Base-by-base conservation (phyloP, 805 yeast genomes). In the Wickerhamiella parazyma region DNA sequence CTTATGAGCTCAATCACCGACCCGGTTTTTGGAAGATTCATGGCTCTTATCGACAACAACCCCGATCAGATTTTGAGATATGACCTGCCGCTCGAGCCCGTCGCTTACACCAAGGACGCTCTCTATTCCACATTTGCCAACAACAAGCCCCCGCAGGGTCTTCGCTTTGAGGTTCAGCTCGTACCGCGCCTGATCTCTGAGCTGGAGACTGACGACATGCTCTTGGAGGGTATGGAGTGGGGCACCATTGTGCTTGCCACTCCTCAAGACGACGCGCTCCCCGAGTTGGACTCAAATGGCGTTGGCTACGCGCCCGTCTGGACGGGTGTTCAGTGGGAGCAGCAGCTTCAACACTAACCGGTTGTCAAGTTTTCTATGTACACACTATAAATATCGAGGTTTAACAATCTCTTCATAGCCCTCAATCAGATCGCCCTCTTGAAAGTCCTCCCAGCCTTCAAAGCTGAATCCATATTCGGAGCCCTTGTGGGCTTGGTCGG, bases 181-280 rank as follows among this genome's bases (percentile, higher is more conserved):
- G 89, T 89, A 96, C 98, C 98, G 2, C 84, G 84, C 58, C 75
- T 86, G 42, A 89, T 91, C 42, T 67, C 83, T 41, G 89, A 84
- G 54, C 67, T 91, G 36, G 96, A 89, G 57, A 55, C 59, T 12
- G 64, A 59, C 40, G 63, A 52, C 55, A 59, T 45, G 53, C 64
- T 81, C 2, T 53, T 71, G 35, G 75, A 75, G 28, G 96, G 97
- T 10, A 89, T 89, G 94, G 93, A 89, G 49, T 91, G 98, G 98
- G 97, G 96, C 1, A 82, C 97, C 0, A 81, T 91, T 24, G 64
- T 84, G 20, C 81, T 89, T 1, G 82, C 78, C 34, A 83, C 95
- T 0, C 86, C 83, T 51, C 61, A 63, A 6, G 78, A 75, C 50
- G 93, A 83, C 56, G 61, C 67, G 12, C 78, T 85, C 5, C 59